A percentile compares a stretch with the other conserved stretches of the same genome.
These are phyloP conservation scores for Mimosa bimucronata DNA, from an alignment of 306 rosid genomes.

Conservation along the genomic window DNA sequence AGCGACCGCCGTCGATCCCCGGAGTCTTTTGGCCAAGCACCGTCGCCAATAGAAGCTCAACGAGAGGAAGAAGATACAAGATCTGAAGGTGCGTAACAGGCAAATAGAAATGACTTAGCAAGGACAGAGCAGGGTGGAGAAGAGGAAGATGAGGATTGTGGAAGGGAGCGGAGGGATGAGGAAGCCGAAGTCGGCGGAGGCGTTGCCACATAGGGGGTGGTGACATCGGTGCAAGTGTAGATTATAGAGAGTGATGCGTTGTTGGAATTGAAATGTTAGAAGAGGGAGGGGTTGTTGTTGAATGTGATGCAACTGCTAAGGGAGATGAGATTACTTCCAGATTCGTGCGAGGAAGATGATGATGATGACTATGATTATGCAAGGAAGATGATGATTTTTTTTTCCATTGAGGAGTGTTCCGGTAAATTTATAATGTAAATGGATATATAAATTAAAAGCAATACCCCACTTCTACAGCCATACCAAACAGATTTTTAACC, in stretches of 20 bases:
- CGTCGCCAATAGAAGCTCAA: too few relatives aligned
- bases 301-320: conserved; percentile 76
- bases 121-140: too few relatives aligned
- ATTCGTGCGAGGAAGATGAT: too few relatives aligned
- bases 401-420: too few relatives aligned
- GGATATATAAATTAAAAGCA: too few relatives aligned
- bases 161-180: conserved; percentile 55
- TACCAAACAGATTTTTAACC: too few relatives aligned
- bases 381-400: too few relatives aligned
- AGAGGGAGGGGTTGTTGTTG: conserved; percentile 77
- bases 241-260: conserved; percentile 85
- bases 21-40: too few relatives aligned
- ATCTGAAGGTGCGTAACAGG: conserved; percentile 66
- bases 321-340: conserved; percentile 56
- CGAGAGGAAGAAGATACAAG: conserved; percentile 69
- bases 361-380: too few relatives aligned
- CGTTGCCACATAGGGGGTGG: not conserved
- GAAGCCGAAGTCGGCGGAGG: conserved; percentile 48
- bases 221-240: conserved; percentile 73
- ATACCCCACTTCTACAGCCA: too few relatives aligned
- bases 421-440: too few relatives aligned
- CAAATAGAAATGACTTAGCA: conserved; percentile 49
- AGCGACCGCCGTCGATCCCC: too few relatives aligned
- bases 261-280: conserved; percentile 80
- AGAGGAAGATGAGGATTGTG: conserved; percentile 71